Percentiles rank a stretch among this genome's conserved stretches.
Evolutionary conservation across 2,329 filamentous ascomycete genomes (phyloP).

Genomic region (Endoconidiophora laricicola): DNA sequence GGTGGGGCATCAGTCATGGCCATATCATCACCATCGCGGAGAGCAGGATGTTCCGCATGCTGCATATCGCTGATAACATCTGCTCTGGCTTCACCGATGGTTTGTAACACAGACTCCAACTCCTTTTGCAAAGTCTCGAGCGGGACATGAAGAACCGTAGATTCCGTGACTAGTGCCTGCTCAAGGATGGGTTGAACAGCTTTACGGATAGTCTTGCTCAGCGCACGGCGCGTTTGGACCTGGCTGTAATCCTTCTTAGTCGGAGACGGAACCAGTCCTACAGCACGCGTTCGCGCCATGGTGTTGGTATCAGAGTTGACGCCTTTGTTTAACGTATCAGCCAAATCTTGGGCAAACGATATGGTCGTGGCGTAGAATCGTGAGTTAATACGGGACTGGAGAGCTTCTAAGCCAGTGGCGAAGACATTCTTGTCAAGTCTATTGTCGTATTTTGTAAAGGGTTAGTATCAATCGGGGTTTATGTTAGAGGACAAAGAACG

Average conservation of each 20-base stretch:
- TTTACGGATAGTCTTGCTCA: constrained; percentile 83
- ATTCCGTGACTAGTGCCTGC: constrained; percentile 59
- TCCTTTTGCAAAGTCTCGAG: constrained; percentile 55
- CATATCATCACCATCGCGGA: constrained; percentile 4
- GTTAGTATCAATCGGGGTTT: constrained; percentile 22
- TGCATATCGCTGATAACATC: background rate
- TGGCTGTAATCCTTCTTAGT: constrained; percentile 42
- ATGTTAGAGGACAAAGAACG: constrained; percentile 9
- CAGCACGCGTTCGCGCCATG: constrained; percentile 16
- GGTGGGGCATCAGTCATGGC: constrained; percentile 13
- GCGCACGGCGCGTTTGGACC: constrained; percentile 61
- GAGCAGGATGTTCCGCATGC: background rate
- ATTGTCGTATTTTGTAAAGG: background rate
- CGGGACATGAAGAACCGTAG: constrained; percentile 57
- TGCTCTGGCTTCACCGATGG: constrained; percentile 34
- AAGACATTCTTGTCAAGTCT: constrained; percentile 52
- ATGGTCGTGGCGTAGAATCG: constrained; percentile 42
- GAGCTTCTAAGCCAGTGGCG: constrained; percentile 29
- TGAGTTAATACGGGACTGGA: constrained; percentile 36
- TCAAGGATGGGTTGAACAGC: constrained; percentile 64
- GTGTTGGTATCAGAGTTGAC: constrained; percentile 29
- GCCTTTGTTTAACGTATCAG: constrained; percentile 33
- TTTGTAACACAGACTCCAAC: constrained; percentile 56
- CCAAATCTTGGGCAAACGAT: constrained; percentile 39
- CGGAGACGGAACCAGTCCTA: constrained; percentile 30